Evolutionary conservation across 176 grass and related monocot species (phyloP).

Genomic region (Carex littledalei): DNA sequence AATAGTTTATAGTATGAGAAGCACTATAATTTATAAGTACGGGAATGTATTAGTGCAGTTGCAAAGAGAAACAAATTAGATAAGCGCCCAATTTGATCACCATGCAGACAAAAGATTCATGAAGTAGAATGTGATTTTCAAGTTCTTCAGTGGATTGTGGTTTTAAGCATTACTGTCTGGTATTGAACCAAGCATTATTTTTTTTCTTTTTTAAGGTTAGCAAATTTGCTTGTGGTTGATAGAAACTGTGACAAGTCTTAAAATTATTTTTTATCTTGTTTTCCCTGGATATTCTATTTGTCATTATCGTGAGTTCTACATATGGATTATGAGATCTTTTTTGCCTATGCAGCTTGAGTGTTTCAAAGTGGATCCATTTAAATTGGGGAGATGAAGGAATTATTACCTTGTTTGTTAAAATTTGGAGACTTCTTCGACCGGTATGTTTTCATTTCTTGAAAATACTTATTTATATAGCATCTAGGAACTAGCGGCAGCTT

Average conservation of each 20-base stretch:
- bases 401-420: conserved; percentile 78
- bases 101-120: background rate
- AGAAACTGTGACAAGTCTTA: background rate
- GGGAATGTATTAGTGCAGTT: background rate
- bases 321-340: background rate
- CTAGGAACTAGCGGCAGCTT: background rate
- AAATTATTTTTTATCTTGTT: background rate
- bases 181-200: background rate
- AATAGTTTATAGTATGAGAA: background rate
- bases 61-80: background rate
- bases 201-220: background rate
- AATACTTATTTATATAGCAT: background rate
- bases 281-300: background rate
- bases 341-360: conserved; percentile 80
- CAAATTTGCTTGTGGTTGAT: background rate
- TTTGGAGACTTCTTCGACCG: conserved; percentile 79
- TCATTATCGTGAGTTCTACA: background rate
- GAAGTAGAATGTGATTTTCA: background rate
- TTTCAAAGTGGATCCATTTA: conserved; percentile 96
- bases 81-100: background rate
- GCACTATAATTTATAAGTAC: background rate
- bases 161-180: background rate
- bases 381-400: conserved; percentile 98
- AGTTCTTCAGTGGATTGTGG: background rate
- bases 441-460: conserved; percentile 38